phyloP scores from a whole-genome alignment of 805 yeast genomes.

The Metschnikowia reukaufii region DNA sequence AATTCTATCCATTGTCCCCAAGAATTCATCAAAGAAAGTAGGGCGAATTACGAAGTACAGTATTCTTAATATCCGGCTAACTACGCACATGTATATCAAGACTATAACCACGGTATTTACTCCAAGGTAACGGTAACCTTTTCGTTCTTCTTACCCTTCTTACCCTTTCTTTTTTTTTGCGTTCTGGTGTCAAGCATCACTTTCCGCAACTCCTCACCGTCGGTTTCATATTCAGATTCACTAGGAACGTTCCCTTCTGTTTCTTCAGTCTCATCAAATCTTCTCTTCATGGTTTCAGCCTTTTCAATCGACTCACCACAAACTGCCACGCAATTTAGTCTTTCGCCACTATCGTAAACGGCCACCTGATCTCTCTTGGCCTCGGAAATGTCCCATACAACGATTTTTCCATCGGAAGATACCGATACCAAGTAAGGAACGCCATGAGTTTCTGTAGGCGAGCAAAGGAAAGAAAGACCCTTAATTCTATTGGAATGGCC shows the following conservation, averaged over 20 bases:
- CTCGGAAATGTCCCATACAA: constrained; percentile 74
- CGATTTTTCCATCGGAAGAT: constrained; percentile 91
- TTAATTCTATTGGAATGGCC: constrained; percentile 90
- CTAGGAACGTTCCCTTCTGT: constrained; percentile 39
- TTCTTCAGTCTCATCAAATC: constrained; percentile 37
- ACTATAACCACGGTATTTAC: no score
- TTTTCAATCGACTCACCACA: constrained; percentile 80
- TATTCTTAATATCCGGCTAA: no score
- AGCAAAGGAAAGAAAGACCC: constrained; percentile 58
- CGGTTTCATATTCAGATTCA: constrained; percentile 75
- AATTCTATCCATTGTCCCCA: no score
- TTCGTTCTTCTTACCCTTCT: constrained; percentile 21
- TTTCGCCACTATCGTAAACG: constrained; percentile 85
- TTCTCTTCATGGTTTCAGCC: constrained; percentile 63
- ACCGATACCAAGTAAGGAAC: constrained; percentile 66
- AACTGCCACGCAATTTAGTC: constrained; percentile 81
- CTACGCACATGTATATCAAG: no score
- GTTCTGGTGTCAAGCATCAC: constrained; percentile 52
- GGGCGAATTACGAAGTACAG: no score
- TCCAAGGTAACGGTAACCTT: constrained; percentile 57
- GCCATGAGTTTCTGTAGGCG: constrained; percentile 33
- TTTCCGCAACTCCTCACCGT: constrained; percentile 63
- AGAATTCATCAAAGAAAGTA: no score
- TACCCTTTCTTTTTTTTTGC: constrained; percentile 40
- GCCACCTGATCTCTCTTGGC: constrained; percentile 74